Percentiles rank a stretch among this genome's conserved stretches.
These are phyloP conservation scores for Chamaecrista fasciculata DNA, from an alignment of 306 rosid genomes.

Conservation along the genomic window DNA sequence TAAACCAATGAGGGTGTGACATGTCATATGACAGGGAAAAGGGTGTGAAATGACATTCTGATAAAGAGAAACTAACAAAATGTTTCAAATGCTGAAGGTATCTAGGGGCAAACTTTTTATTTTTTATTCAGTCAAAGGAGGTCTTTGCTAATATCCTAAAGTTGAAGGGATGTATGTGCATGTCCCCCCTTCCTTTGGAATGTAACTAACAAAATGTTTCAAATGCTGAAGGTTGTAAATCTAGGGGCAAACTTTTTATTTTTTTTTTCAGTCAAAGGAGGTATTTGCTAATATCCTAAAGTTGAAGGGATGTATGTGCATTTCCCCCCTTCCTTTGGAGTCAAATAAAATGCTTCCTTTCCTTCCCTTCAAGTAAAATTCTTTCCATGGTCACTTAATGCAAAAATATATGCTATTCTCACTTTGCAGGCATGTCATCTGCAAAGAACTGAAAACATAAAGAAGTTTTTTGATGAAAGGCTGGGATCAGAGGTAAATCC, in stretches of 20 bases:
- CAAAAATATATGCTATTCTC: constrained; percentile 11
- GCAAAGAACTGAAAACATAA: constrained; percentile 31
- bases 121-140: neutral
- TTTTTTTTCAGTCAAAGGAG: neutral
- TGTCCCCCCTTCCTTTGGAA: neutral
- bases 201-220: neutral
- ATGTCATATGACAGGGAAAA: neutral
- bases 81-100: neutral
- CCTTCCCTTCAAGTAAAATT: too few relatives aligned
- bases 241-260: neutral
- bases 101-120: neutral
- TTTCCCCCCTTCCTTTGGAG: neutral
- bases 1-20: neutral
- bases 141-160: neutral
- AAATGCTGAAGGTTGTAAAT: neutral
- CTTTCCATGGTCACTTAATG: constrained; percentile 3
- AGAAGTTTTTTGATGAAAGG: constrained; percentile 53
- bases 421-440: constrained; percentile 37
- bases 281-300: neutral
- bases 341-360: neutral
- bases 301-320: neutral
- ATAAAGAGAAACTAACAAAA: neutral
- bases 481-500: constrained; percentile 42
- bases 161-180: neutral
- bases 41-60: neutral